phyloP scores from a whole-genome alignment of 257 asterid genomes.

The Fraxinus quadrangulata region DNA sequence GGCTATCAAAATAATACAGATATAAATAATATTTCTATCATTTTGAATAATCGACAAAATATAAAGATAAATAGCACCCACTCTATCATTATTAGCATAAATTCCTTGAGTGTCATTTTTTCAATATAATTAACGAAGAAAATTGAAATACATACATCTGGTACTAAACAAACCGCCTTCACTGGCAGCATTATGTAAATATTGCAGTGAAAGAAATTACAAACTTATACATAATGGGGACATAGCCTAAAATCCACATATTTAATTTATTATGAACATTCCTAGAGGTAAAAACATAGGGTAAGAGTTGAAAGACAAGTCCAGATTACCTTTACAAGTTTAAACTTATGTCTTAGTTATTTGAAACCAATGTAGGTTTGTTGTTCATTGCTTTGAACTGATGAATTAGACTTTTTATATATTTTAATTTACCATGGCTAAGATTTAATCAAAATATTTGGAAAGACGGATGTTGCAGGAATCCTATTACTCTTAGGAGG shows the following conservation, averaged over 20 bases:
- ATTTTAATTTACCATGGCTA: background rate
- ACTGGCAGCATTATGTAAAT: background rate
- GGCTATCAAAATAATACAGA: background rate
- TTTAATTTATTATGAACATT: background rate
- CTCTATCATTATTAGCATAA: background rate
- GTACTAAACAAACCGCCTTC: background rate
- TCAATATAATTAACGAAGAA: too few species aligned
- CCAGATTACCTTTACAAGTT: background rate
- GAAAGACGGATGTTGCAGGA: background rate
- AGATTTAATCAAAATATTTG: background rate
- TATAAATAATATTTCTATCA: too few species aligned
- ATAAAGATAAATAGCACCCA: background rate
- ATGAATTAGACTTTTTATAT: background rate
- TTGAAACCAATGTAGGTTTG: background rate
- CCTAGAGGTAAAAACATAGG: background rate
- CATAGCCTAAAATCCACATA: background rate
- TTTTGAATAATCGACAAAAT: too few species aligned
- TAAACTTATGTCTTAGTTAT: background rate
- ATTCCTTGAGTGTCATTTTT: background rate
- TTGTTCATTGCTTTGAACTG: background rate
- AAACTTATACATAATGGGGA: background rate
- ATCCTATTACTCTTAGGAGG: background rate
- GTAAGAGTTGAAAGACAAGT: background rate
- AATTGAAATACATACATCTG: background rate
- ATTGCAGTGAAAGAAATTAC: background rate